phyloP scores from a whole-genome alignment of 805 yeast species.

The Komagataella pseudopastoris region DNA sequence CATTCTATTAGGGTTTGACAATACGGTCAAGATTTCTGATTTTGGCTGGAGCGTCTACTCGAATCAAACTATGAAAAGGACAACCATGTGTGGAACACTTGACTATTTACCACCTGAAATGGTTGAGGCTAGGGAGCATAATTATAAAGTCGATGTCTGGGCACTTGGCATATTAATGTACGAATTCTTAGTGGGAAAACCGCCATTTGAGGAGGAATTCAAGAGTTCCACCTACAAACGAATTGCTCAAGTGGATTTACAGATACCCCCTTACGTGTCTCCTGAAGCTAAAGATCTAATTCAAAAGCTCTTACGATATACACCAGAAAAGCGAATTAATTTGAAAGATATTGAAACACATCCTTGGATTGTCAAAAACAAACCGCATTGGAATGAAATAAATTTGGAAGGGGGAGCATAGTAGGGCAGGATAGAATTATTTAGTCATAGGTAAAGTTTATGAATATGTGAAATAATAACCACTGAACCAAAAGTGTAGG shows the following conservation, averaged over 20 bases:
- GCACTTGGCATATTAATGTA: slow-evolving; percentile 79
- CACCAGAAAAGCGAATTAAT: slow-evolving; percentile 52
- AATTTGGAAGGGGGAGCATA: background rate
- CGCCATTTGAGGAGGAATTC: slow-evolving; percentile 83
- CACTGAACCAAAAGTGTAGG: background rate
- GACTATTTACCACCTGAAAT: slow-evolving; percentile 95
- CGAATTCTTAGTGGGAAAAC: slow-evolving; percentile 77
- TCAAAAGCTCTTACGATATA: slow-evolving; percentile 43
- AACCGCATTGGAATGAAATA: slow-evolving; percentile 35
- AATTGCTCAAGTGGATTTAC: slow-evolving; percentile 65
- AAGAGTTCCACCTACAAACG: slow-evolving; percentile 69
- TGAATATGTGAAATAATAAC: background rate
- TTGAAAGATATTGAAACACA: slow-evolving; percentile 54
- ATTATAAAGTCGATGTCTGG: slow-evolving; percentile 78
- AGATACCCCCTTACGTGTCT: slow-evolving; percentile 58
- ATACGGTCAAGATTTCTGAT: slow-evolving; percentile 74
- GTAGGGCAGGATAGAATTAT: no score
- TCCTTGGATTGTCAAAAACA: slow-evolving; percentile 72
- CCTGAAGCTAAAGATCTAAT: slow-evolving; percentile 72
- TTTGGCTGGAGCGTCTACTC: slow-evolving; percentile 86
- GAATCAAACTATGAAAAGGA: slow-evolving; percentile 25
- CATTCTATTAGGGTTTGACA: slow-evolving; percentile 63
- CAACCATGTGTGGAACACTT: slow-evolving; percentile 88
- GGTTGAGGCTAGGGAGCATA: slow-evolving; percentile 75
- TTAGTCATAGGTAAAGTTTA: background rate